Evolutionary conservation across 306 rosid species (phyloP).

Genomic region (Trifolium pratense): DNA sequence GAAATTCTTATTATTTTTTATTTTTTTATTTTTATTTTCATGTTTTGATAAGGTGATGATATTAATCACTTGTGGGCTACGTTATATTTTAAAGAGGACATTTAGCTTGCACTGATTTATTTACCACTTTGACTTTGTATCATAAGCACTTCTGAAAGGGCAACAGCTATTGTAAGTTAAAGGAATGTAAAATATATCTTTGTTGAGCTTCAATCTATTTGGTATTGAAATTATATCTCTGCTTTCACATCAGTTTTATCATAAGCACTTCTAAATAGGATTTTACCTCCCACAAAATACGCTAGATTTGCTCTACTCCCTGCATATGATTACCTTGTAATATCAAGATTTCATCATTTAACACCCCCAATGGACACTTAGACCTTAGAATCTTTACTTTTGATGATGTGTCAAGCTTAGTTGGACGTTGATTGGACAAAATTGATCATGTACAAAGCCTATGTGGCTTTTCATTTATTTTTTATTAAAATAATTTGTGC

Average conservation of each 20-base stretch:
- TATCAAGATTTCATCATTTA: too few relatives aligned
- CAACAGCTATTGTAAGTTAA: conserved; percentile 49
- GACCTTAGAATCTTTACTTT: too few relatives aligned
- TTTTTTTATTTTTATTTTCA: conserved; percentile 41
- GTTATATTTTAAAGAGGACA: conserved; percentile 55
- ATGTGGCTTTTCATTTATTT: too few relatives aligned
- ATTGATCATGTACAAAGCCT: too few relatives aligned
- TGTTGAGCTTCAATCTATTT: conserved; percentile 46
- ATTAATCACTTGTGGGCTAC: conserved; percentile 61
- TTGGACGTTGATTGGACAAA: too few relatives aligned
- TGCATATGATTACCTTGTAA: too few relatives aligned
- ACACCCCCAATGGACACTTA: too few relatives aligned
- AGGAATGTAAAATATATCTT: conserved; percentile 62
- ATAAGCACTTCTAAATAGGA: too few relatives aligned
- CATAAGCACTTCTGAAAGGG: conserved; percentile 57
- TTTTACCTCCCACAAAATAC: too few relatives aligned
- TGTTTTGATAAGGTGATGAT: conserved; percentile 49
- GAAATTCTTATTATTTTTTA: conserved; percentile 54
- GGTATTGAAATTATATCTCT: conserved; percentile 26
- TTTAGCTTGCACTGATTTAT: conserved; percentile 52
- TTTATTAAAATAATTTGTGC: too few relatives aligned
- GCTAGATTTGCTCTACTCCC: too few relatives aligned
- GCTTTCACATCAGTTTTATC: conserved; percentile 12
- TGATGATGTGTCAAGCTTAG: too few relatives aligned
- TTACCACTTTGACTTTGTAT: conserved; percentile 58